Evolutionary conservation across 139 green algal species (phyloP), one percentile per base, ranked within the genome.

Genomic region (Chlorella sp.): DNA sequence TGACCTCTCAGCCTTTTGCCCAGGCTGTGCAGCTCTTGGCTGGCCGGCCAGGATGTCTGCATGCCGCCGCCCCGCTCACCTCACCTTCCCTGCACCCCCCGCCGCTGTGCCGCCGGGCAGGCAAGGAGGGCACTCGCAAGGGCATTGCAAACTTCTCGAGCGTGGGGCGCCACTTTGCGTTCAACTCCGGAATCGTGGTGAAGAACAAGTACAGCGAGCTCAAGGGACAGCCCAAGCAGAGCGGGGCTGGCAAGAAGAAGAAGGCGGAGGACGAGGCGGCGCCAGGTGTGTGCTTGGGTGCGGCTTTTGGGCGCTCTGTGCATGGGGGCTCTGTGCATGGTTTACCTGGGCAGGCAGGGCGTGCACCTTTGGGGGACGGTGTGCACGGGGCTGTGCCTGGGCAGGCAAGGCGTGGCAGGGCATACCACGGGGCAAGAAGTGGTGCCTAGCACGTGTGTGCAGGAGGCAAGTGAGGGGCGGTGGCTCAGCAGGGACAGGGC

Each of bases 111-210:
- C 81, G 9, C 48, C 24, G 2, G 36, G 85, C 86, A 90, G 83
- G 82, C 68, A 90, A 93, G 60, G 61, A 87, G 28, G 81, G 68
- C 28, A 87, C 39, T 28, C 86, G 89, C 42, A 34, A 24, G 18
- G 81, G 81, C 37, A 39, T 66, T 16, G 15, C 66, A 37, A 91
- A 91, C 73, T 91, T 61, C 82, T 64, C 88, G 5, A 60, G 82
- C 26, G 18, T 93, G 22, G 88, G 73, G 19, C 91, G 91, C 39
- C 88, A 87, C 61, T 91, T 90, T 88, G 83, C 48, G 16, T 81
- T 82, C 39, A 53, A 26, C 22, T 32, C 21, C n/a, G 24, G 40
- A 22, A 32, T 5, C 5, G 16, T 39, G 11, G n/a, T 90, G 39
- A 57, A 87, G n/a, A 81, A 39, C 32, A 86, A 90, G 79, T 86